These are phyloP conservation scores for Capillidium heterosporum DNA, from an alignment of 371 early-diverging fungal species.

Conservation along the genomic window DNA sequence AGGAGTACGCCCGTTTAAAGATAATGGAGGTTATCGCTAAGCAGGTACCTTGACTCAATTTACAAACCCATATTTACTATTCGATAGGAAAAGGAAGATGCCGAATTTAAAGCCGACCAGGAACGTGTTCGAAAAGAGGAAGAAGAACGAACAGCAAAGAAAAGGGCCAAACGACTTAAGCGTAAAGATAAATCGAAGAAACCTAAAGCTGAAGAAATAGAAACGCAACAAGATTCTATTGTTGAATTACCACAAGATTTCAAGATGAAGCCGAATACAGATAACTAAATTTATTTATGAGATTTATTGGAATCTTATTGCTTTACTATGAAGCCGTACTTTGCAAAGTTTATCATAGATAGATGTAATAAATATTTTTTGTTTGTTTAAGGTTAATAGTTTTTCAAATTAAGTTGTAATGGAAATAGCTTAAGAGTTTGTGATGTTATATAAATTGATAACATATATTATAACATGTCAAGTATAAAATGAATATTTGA, in stretches of 20 bases:
- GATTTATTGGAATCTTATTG: too few species aligned
- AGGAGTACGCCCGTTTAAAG: slow-evolving; percentile 67
- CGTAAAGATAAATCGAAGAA: neutral
- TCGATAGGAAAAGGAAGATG: neutral
- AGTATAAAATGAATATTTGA: too few species aligned
- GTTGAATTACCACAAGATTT: neutral
- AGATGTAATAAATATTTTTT: too few species aligned
- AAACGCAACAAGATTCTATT: neutral
- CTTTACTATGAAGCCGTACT: too few species aligned
- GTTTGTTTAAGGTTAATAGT: too few species aligned
- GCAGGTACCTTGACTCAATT: slow-evolving; percentile 24
- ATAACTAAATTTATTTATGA: neutral
- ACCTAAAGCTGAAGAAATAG: neutral
- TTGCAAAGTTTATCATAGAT: too few species aligned
- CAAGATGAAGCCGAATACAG: neutral
- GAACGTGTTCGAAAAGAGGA: neutral
- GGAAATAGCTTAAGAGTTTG: too few species aligned
- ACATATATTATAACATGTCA: too few species aligned
- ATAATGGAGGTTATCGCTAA: slow-evolving; percentile 56
- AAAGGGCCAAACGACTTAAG: slow-evolving; percentile 1
- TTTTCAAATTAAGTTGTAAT: too few species aligned
- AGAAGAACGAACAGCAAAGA: slow-evolving; percentile 1
- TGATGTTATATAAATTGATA: too few species aligned
- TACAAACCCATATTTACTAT: neutral
- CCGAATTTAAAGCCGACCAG: neutral